phyloP scores from a whole-genome alignment of 257 asterid species.

The Plantago elongata region DNA sequence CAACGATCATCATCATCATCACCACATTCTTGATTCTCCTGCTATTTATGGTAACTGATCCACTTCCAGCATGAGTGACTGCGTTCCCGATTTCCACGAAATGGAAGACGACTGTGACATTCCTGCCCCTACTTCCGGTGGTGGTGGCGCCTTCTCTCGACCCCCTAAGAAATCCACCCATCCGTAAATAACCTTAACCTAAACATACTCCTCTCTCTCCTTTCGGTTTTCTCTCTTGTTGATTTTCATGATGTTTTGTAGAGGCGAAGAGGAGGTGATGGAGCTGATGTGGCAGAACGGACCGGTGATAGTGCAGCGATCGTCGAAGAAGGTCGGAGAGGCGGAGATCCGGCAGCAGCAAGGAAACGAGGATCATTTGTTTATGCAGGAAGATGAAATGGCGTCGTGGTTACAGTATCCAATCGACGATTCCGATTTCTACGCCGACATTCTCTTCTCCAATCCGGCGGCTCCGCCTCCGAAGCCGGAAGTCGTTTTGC shows the following conservation, averaged over 20 bases:
- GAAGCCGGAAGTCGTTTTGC: neutral
- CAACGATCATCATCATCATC: conserved; percentile 1
- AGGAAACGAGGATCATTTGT: conserved; percentile 30
- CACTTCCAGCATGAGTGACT: conserved; percentile 37
- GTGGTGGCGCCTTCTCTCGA: conserved; percentile 29
- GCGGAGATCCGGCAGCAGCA: conserved; percentile 38
- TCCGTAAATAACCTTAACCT: too few relatives aligned
- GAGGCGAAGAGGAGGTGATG: conserved; percentile 57
- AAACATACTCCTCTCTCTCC: neutral
- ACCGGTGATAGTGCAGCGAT: conserved; percentile 48
- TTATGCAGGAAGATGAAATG: conserved; percentile 90
- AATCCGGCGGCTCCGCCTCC: conserved; percentile 31
- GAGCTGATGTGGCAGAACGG: conserved; percentile 79
- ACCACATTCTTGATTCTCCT: too few relatives aligned
- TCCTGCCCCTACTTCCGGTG: conserved; percentile 24
- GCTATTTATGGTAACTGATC: neutral
- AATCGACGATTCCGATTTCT: conserved; percentile 61
- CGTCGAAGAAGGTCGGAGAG: conserved; percentile 30
- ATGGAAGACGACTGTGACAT: conserved; percentile 43
- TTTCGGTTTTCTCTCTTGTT: too few relatives aligned
- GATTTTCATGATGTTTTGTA: conserved; percentile 2
- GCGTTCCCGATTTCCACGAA: conserved; percentile 55
- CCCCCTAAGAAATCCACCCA: conserved; percentile 36
- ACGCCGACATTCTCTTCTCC: conserved; percentile 52
- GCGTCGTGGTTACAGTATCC: conserved; percentile 85